phyloP scores from a whole-genome alignment of 768 basidiomycete species.

The Naematelia encephala region DNA sequence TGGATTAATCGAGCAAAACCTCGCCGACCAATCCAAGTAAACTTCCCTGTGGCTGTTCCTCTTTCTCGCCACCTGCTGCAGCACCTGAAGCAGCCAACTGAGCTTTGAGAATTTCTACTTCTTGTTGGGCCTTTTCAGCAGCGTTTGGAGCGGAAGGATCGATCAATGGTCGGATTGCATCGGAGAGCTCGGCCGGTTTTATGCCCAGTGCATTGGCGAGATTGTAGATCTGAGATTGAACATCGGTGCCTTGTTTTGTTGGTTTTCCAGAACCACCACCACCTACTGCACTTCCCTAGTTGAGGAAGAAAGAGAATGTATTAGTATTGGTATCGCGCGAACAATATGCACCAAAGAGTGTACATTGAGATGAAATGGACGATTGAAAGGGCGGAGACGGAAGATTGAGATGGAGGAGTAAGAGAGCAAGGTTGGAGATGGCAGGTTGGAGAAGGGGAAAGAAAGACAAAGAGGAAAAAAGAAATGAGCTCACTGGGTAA shows the following conservation, averaged over 20 bases:
- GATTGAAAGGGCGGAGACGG: background rate
- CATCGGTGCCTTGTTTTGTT: constrained; percentile 13
- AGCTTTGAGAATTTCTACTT: constrained; percentile 34
- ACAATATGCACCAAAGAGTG: too few species aligned
- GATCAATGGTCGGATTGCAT: constrained; percentile 47
- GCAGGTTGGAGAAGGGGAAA: background rate
- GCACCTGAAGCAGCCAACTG: constrained; percentile 21
- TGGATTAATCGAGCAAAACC: constrained; percentile 43
- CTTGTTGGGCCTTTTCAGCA: constrained; percentile 39
- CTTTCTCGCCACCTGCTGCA: constrained; percentile 64
- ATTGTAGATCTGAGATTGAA: constrained; percentile 45
- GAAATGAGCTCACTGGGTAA: background rate
- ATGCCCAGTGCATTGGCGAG: constrained; percentile 44
- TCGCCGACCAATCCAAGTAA: constrained; percentile 44
- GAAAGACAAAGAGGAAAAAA: background rate
- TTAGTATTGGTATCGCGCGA: background rate
- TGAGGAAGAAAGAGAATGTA: background rate
- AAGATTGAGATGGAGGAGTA: background rate
- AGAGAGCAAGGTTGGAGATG: background rate
- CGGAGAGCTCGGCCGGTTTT: constrained; percentile 45
- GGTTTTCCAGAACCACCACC: background rate
- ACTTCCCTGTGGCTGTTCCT: constrained; percentile 56
- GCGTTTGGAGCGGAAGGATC: constrained; percentile 49
- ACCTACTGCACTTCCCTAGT: background rate
- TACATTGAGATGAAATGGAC: too few species aligned